Percentiles rank a stretch among this genome's conserved stretches.
phyloP scores from a whole-genome alignment of 2,329 filamentous ascomycete species.

The Colletotrichum sp. region DNA sequence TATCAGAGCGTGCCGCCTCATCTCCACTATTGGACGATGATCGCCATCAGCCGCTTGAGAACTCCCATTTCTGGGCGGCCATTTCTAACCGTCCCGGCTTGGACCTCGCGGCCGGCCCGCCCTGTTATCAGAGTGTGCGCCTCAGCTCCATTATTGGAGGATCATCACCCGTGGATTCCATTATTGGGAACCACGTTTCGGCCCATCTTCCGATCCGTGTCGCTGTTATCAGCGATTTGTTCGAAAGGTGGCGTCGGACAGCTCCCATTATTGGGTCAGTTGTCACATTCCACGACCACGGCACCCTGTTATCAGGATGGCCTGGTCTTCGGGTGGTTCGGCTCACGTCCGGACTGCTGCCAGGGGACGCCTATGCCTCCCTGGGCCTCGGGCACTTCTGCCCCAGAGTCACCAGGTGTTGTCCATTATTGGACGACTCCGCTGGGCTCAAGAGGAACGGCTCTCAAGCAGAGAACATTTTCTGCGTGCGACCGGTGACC shows the following conservation, averaged over 20 bases:
- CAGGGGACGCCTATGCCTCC: not conserved
- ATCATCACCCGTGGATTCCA: not conserved
- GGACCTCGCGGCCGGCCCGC: not conserved
- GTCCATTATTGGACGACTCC: not conserved
- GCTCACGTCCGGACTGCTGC: too few species aligned
- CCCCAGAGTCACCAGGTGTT: not conserved
- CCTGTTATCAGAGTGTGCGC: not conserved
- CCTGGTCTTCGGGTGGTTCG: not conserved
- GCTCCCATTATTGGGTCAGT: not conserved
- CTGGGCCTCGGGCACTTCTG: not conserved
- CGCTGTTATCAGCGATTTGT: not conserved
- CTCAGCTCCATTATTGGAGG: not conserved
- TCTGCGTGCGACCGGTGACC: not conserved
- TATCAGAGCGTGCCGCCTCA: not conserved
- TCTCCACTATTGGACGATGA: not conserved
- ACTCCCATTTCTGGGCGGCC: not conserved
- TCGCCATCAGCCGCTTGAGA: not conserved
- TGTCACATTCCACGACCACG: not conserved
- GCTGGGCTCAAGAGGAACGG: not conserved
- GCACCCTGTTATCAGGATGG: not conserved
- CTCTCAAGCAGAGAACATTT: not conserved
- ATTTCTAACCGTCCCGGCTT: not conserved
- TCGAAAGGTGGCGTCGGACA: not conserved
- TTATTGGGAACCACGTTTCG: not conserved
- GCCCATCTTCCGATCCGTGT: not conserved